These are phyloP conservation scores for Daedalea quercina DNA, from an alignment of 768 basidiomycete species.

Conservation along the genomic window DNA sequence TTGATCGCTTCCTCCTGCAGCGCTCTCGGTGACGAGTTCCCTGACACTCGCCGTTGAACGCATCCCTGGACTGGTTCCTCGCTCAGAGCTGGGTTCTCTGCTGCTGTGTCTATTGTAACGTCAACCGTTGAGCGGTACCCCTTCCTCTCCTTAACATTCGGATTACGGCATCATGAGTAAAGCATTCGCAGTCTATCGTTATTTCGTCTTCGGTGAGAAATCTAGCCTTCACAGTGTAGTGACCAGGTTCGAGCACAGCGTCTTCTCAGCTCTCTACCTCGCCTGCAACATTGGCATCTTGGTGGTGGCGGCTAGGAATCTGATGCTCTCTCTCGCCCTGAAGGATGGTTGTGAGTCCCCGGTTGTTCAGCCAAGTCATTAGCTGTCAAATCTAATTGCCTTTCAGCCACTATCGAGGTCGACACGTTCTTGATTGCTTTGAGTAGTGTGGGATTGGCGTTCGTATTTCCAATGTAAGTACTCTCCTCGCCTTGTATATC, in stretches of 20 bases:
- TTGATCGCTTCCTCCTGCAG: background rate
- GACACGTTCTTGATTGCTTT: slow-evolving; percentile 57
- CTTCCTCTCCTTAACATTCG: slow-evolving; percentile 17
- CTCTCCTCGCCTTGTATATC: background rate
- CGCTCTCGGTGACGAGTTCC: slow-evolving; percentile 1
- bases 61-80: slow-evolving; percentile 26
- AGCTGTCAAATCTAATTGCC: background rate
- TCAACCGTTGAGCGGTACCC: slow-evolving; percentile 28
- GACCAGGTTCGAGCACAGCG: background rate
- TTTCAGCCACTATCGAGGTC: slow-evolving; percentile 31
- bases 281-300: slow-evolving; percentile 60
- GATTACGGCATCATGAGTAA: slow-evolving; percentile 32
- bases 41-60: slow-evolving; percentile 9
- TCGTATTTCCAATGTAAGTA: slow-evolving; percentile 54
- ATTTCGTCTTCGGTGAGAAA: slow-evolving; percentile 57
- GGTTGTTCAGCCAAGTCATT: slow-evolving; percentile 16
- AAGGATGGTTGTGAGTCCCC: slow-evolving; percentile 10
- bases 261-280: slow-evolving; percentile 45
- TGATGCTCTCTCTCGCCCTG: slow-evolving; percentile 37
- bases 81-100: slow-evolving; percentile 23
- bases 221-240: background rate
- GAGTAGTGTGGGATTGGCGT: slow-evolving; percentile 49
- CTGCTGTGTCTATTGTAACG: slow-evolving; percentile 13
- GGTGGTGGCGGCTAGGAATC: slow-evolving; percentile 65
- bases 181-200: slow-evolving; percentile 46